Evolutionary conservation across 129 eudicot species (phyloP).

Genomic region (Flaveria trinervia): DNA sequence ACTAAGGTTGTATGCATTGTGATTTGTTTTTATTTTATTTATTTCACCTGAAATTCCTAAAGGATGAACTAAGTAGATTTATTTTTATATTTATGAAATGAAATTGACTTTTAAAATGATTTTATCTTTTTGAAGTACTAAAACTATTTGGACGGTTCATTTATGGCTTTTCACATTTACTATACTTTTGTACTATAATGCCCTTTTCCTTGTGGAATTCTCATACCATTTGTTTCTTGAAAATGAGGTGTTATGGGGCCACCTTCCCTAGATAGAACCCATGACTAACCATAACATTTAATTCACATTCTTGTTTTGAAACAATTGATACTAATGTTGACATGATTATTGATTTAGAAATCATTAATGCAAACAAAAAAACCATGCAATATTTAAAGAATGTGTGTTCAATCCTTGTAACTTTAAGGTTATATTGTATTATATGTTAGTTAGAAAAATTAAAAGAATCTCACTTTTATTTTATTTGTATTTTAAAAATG

Average conservation of each 20-base stretch:
- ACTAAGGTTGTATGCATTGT: too few relatives aligned
- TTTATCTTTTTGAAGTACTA: conserved; percentile 12
- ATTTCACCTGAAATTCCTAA: not conserved
- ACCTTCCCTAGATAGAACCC: conserved; percentile 24
- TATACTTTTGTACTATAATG: conserved; percentile 24
- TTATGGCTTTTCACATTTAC: conserved; percentile 36
- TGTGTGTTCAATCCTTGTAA: too few relatives aligned
- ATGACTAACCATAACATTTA: conserved; percentile 19
- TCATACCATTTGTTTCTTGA: conserved; percentile 20
- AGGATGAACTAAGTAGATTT: conserved; percentile 1
- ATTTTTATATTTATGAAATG: conserved; percentile 16
- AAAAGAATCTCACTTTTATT: conserved; percentile 21
- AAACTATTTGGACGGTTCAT: conserved; percentile 10
- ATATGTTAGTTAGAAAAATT: too few relatives aligned
- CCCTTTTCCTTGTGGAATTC: conserved; percentile 34
- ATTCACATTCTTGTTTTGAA: conserved; percentile 16
- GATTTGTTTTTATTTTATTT: not conserved
- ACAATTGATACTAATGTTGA: not conserved
- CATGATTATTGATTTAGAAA: conserved; percentile 18
- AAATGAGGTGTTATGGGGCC: conserved; percentile 21
- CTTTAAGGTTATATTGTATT: too few relatives aligned
- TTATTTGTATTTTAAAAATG: not conserved
- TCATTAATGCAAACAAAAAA: conserved; percentile 13
- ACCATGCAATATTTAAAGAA: conserved; percentile 3
- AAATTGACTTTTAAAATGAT: not conserved